Evolutionary conservation across 2,329 filamentous ascomycete genomes (phyloP).

Genomic region (Aureobasidium sp.): DNA sequence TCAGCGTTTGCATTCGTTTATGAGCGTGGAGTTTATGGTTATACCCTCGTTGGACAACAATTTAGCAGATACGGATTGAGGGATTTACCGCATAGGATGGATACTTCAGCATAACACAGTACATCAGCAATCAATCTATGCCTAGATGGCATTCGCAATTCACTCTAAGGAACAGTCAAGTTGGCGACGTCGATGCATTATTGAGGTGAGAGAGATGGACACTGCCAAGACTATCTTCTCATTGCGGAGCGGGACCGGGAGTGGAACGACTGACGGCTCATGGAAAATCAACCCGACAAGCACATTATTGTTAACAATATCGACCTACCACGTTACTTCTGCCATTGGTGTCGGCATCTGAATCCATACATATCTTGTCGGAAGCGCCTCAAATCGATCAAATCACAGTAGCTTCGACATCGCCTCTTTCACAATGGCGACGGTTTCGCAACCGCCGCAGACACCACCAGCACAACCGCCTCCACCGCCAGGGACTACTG

Average conservation of each 20-base stretch:
- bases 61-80: neutral
- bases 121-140: neutral
- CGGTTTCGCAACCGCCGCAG: conserved; percentile 11
- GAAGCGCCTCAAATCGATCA: neutral
- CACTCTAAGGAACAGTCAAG: neutral
- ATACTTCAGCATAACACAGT: neutral
- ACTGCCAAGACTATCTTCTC: neutral
- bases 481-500: conserved; percentile 1
- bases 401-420: neutral
- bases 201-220: neutral
- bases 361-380: too few relatives aligned
- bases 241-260: conserved; percentile 1
- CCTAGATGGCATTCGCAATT: neutral
- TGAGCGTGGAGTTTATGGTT: conserved; percentile 14
- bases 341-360: neutral
- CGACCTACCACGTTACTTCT: neutral
- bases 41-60: conserved; percentile 11
- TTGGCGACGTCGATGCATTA: too few relatives aligned
- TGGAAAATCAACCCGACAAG: neutral
- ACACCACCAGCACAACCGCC: conserved; percentile 5
- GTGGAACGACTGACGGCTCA: neutral
- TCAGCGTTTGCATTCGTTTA: conserved; percentile 11
- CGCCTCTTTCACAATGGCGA: conserved; percentile 2
- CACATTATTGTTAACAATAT: neutral
- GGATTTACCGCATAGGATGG: neutral